Conservation (phyloP, 306 rosid species). For the Lagenaria siceraria region DNA sequence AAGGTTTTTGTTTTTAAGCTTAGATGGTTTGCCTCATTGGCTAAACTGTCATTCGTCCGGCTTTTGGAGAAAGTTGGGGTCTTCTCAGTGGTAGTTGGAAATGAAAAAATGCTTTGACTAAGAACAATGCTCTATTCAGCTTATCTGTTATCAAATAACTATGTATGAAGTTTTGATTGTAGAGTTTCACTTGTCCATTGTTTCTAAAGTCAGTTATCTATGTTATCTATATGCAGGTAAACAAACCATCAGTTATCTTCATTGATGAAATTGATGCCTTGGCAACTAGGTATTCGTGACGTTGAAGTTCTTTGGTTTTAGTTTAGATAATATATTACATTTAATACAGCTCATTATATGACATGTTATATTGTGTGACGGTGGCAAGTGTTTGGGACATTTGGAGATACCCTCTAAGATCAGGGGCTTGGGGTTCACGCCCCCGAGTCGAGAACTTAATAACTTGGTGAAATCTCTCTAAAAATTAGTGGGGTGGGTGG, state of each 20-base stretch:
- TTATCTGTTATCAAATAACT: not conserved
- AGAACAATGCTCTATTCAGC: not conserved
- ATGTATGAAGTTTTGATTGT: not conserved
- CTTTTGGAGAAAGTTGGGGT: not conserved
- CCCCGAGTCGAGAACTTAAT: not conserved
- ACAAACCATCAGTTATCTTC: slow-evolving; percentile 93
- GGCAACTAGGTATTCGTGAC: slow-evolving; percentile 59
- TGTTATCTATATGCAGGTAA: slow-evolving; percentile 54
- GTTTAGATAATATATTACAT: not conserved
- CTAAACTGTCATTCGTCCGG: not conserved
- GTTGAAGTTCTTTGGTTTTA: not conserved
- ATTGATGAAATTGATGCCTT: slow-evolving; percentile 94
- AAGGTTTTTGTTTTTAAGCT: not conserved
- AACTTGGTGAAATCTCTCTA: not conserved
- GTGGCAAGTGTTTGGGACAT: not conserved
- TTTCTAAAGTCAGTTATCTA: slow-evolving; percentile 1
- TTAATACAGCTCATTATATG: not conserved
- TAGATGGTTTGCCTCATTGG: not conserved
- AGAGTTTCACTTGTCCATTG: not conserved
- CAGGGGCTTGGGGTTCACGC: not conserved
- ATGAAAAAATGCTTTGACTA: not conserved
- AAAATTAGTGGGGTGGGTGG: not conserved
- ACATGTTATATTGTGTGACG: not conserved
- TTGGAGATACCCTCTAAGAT: not conserved
- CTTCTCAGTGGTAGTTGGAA: not conserved